These are phyloP conservation scores for Saitozyma podzolica DNA, from an alignment of 768 basidiomycete genomes.

Conservation along the genomic window DNA sequence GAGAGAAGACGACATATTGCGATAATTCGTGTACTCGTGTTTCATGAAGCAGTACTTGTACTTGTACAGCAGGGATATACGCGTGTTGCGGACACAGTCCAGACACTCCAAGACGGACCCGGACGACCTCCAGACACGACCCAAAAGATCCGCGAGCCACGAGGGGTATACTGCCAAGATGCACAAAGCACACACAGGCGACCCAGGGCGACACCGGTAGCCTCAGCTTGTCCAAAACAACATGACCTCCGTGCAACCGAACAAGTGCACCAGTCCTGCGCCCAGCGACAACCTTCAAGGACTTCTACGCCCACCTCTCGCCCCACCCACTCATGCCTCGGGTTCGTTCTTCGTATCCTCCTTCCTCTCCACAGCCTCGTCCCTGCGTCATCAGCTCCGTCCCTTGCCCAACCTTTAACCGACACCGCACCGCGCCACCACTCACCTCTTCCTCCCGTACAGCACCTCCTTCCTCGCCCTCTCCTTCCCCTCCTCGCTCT, in stretches of 20 bases:
- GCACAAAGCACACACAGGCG: background rate
- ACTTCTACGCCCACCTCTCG: constrained; percentile 1
- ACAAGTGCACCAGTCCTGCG: no score
- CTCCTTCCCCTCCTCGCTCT: constrained; percentile 2
- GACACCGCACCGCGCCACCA: background rate
- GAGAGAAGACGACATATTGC: background rate
- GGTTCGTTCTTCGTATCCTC: no score
- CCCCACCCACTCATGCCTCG: background rate
- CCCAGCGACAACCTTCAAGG: background rate
- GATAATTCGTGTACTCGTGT: no score
- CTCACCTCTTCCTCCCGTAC: constrained; percentile 14
- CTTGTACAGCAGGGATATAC: background rate
- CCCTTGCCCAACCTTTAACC: background rate
- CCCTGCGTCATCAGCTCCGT: background rate
- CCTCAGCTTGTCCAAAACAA: background rate
- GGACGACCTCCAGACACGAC: background rate
- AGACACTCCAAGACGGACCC: background rate
- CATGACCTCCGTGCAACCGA: background rate
- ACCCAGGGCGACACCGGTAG: background rate
- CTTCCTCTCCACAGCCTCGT: background rate
- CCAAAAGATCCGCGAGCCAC: background rate
- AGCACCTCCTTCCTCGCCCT: constrained; percentile 8
- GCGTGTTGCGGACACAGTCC: background rate
- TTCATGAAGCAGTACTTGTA: background rate
- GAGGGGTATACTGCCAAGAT: background rate